Conservation (phyloP, 257 asterid species). For the Thymus mandschuricus region DNA sequence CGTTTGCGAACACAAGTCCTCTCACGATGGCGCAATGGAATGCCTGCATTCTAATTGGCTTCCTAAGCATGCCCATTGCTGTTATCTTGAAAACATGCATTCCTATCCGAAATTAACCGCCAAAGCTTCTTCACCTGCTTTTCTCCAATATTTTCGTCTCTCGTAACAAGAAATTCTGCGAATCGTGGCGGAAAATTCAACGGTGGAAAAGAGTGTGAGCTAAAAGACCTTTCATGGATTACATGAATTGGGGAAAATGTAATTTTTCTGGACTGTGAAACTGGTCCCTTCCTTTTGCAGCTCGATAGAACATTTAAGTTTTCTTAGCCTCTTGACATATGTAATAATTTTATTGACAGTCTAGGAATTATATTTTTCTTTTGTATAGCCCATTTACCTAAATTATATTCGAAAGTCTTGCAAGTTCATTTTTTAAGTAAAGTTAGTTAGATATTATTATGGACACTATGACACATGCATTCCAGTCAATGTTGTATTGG, state of each 20-base stretch:
- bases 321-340: slow-evolving; percentile 17
- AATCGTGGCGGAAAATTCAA: too few relatives aligned
- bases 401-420: not conserved
- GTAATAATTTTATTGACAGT: slow-evolving; percentile 3
- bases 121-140: not conserved
- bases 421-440: too few relatives aligned
- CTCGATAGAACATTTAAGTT: not conserved
- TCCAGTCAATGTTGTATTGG: too few relatives aligned
- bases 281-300: not conserved
- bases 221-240: not conserved
- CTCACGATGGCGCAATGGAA: slow-evolving; percentile 62
- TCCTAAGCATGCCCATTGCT: slow-evolving; percentile 71
- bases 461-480: too few relatives aligned
- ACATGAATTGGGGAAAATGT: not conserved
- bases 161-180: too few relatives aligned
- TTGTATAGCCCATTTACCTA: not conserved
- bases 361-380: not conserved
- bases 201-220: not conserved
- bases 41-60: slow-evolving; percentile 53
- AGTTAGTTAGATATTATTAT: too few relatives aligned
- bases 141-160: not conserved
- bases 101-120: slow-evolving; percentile 30
- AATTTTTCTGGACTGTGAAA: too few relatives aligned
- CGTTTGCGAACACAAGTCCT: slow-evolving; percentile 73
- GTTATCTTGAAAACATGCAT: slow-evolving; percentile 49